A percentile compares a stretch with the other conserved stretches of the same genome.
Evolutionary conservation across 805 yeast species (phyloP).

Genomic region (Hanseniaspora opuntiae): DNA sequence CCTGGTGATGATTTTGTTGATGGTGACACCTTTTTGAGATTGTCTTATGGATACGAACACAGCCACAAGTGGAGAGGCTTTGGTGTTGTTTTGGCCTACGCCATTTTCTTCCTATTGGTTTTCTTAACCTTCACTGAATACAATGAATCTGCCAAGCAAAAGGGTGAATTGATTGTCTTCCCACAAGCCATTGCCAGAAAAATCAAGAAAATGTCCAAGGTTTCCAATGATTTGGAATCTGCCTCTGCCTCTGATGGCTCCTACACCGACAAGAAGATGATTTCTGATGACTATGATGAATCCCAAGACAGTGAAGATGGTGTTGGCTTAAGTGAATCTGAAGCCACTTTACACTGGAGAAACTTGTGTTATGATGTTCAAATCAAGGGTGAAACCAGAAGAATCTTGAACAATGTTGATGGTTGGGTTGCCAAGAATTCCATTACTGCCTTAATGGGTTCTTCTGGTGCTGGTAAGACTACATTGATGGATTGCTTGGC

Average conservation of each 20-base stretch:
- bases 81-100: conserved; percentile 48
- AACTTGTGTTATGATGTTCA: conserved; percentile 58
- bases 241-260: conserved; percentile 4
- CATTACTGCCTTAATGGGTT: conserved; percentile 65
- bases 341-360: conserved; percentile 63
- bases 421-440: conserved; percentile 81
- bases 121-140: conserved; percentile 44
- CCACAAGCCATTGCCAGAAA: conserved; percentile 36
- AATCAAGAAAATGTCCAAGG: conserved; percentile 28
- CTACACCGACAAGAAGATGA: conserved; percentile 8
- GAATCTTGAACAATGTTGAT: conserved; percentile 51
- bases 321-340: conserved; percentile 23
- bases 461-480: conserved; percentile 74
- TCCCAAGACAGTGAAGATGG: conserved; percentile 16
- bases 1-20: conserved; percentile 37
- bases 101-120: conserved; percentile 38
- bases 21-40: conserved; percentile 38
- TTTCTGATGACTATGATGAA: conserved; percentile 1
- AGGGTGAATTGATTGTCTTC: conserved; percentile 58
- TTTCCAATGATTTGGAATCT: conserved; percentile 6
- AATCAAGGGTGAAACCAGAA: conserved; percentile 46
- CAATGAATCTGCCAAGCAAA: conserved; percentile 49
- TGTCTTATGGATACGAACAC: conserved; percentile 33
- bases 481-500: conserved; percentile 59
- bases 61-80: conserved; percentile 49